Conservation (phyloP, 2,329 filamentous ascomycete species). For the Sclerotinia glacialis region DNA sequence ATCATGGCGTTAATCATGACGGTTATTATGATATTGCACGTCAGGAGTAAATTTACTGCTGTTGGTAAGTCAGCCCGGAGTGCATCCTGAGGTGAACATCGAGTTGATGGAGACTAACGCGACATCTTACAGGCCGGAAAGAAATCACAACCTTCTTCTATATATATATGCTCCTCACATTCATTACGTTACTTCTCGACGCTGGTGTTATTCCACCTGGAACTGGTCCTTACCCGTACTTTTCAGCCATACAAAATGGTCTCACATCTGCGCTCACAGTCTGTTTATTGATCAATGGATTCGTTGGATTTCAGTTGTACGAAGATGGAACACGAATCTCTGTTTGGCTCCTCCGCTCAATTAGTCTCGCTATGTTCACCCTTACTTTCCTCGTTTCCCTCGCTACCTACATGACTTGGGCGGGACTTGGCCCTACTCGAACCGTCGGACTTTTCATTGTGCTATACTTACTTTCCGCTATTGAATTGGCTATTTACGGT, state of each 20-base stretch:
- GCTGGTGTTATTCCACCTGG: conserved; percentile 87
- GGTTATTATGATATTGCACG: conserved; percentile 94
- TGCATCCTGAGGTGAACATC: not conserved
- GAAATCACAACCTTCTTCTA: conserved; percentile 92
- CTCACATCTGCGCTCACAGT: conserved; percentile 82
- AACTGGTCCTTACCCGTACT: conserved; percentile 80
- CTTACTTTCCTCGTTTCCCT: conserved; percentile 85
- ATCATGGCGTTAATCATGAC: conserved; percentile 90
- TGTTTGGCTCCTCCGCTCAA: conserved; percentile 83
- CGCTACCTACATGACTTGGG: conserved; percentile 90
- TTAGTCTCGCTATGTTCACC: conserved; percentile 76
- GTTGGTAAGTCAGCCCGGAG: conserved; percentile 64
- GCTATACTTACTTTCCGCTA: conserved; percentile 83
- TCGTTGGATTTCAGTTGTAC: conserved; percentile 97
- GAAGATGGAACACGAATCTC: conserved; percentile 93
- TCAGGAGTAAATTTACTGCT: conserved; percentile 95
- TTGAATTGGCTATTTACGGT: conserved; percentile 82
- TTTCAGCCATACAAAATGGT: conserved; percentile 82
- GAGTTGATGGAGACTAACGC: conserved; percentile 24
- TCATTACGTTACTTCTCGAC: conserved; percentile 85
- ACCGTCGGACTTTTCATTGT: conserved; percentile 89
- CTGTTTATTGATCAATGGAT: conserved; percentile 91
- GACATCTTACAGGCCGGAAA: conserved; percentile 51
- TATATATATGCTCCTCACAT: conserved; percentile 86
- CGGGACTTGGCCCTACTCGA: conserved; percentile 77